A percentile compares a stretch with the other conserved stretches of the same genome.
Conservation (phyloP, 805 yeast species). For the Cyberlindnera mrakii region DNA sequence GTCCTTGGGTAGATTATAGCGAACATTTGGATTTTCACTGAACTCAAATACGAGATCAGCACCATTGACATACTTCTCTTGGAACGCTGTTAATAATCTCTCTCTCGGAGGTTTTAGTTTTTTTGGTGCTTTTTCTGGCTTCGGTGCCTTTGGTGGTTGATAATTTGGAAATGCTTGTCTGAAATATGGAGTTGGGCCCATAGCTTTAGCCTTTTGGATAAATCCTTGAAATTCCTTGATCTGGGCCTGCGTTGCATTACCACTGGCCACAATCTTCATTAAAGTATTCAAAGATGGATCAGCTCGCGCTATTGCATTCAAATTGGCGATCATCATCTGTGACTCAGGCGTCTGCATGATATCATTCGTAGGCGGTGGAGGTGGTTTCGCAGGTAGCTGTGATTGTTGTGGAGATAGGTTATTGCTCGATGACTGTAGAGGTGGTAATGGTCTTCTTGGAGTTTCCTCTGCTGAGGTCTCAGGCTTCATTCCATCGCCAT, state of each 20-base stretch:
- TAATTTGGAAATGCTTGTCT: slow-evolving; percentile 23
- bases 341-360: slow-evolving; percentile 56
- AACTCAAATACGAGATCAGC: slow-evolving; percentile 83
- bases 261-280: slow-evolving; percentile 85
- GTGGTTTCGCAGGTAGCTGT: slow-evolving; percentile 7
- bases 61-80: slow-evolving; percentile 58
- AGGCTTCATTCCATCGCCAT: neutral
- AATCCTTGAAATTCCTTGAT: slow-evolving; percentile 75
- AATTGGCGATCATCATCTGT: slow-evolving; percentile 76
- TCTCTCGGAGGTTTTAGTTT: slow-evolving; percentile 32
- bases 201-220: slow-evolving; percentile 69
- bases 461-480: neutral
- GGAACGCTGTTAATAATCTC: slow-evolving; percentile 66
- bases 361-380: slow-evolving; percentile 26
- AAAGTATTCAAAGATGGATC: slow-evolving; percentile 62
- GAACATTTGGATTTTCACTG: slow-evolving; percentile 66
- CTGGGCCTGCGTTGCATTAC: slow-evolving; percentile 66
- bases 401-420: slow-evolving; percentile 8
- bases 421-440: neutral
- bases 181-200: slow-evolving; percentile 50
- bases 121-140: slow-evolving; percentile 15
- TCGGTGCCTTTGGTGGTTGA: slow-evolving; percentile 9
- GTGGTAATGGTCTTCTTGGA: slow-evolving; percentile 11
- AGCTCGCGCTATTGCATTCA: slow-evolving; percentile 74
- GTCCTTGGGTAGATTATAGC: slow-evolving; percentile 72